Evolutionary conservation across 1,139 yeast species (phyloP), one percentile per base, ranked within the genome.

Genomic region (Suhomyces maxii): DNA sequence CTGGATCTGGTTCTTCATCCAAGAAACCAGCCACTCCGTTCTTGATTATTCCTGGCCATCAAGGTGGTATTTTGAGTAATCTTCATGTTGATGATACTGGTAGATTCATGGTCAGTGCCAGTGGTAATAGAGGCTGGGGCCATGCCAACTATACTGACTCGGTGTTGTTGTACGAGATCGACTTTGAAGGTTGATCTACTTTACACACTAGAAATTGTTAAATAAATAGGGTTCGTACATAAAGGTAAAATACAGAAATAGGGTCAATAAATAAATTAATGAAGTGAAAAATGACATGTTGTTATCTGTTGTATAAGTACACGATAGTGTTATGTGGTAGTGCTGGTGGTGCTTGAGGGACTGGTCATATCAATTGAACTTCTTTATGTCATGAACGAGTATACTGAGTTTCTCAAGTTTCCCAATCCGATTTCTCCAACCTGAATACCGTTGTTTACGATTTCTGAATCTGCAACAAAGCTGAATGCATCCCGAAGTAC

Each of bases 91-190:
- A 91, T 61, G 93, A 90, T 36, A 86, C 93, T 1, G 90, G 95
- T 39, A 71, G 93, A 54, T 93, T 88, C 63, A 76, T 93, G 83
- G 80, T 91, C 11, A 86, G 96, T 60, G 85, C 98, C 1, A 87
- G 96, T 65, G 99, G 99, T 7, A 89, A 87, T 55, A 79, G 98
- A 59, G 99, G 99, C 4, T 91, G 97, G 97, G 80, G 79, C 0
- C 93, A 86, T 58, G 88, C 96, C 3, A 69, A 73, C 32, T 79
- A 84, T 36, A 86, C 95, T 0, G 99, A 93, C 52, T 79, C 84
- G 28, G 87, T 88, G 7, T 76, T 90, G 57, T 75, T 90, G 36
- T 91, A 90, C 63, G 96, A 90, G 60, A 83, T 91, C 36, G 78
- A 74, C 45, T 68, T 67, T 51, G 71, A 63, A 41, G 56, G 50